A percentile compares a stretch with the other conserved stretches of the same genome.
These are phyloP conservation scores for Rickenella mellea DNA, from an alignment of 768 basidiomycete genomes.

Conservation along the genomic window DNA sequence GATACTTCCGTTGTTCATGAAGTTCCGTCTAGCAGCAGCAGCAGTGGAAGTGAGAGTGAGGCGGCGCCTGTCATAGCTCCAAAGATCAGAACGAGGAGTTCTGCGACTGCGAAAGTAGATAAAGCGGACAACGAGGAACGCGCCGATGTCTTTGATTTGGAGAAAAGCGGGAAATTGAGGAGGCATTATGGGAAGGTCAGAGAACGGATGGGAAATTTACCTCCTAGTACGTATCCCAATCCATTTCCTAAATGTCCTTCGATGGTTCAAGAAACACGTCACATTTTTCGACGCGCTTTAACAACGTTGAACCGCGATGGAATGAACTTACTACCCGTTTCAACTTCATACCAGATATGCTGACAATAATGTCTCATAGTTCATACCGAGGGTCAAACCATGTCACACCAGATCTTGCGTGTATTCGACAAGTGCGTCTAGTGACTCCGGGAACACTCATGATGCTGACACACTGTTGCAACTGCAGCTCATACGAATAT, in stretches of 20 bases:
- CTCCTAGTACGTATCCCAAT: slow-evolving; percentile 7
- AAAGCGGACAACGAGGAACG: too few relatives aligned
- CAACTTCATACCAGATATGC: not conserved
- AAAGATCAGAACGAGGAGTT: too few relatives aligned
- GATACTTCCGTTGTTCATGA: too few relatives aligned
- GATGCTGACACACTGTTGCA: slow-evolving; percentile 3
- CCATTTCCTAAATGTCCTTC: not conserved
- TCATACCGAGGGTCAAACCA: slow-evolving; percentile 51
- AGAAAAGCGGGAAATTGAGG: slow-evolving; percentile 3
- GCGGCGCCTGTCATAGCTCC: too few relatives aligned
- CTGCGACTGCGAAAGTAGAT: too few relatives aligned
- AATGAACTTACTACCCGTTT: slow-evolving; percentile 3
- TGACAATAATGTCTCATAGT: slow-evolving; percentile 29
- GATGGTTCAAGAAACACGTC: too few relatives aligned
- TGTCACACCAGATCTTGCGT: slow-evolving; percentile 62
- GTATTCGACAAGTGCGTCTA: slow-evolving; percentile 64
- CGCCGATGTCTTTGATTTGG: too few relatives aligned
- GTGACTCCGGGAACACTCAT: not conserved
- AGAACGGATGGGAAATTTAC: slow-evolving; percentile 12
- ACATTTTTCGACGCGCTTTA: too few relatives aligned
- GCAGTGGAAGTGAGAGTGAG: too few relatives aligned
- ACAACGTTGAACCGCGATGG: too few relatives aligned
- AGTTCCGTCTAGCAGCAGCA: too few relatives aligned
- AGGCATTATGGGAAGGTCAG: slow-evolving; percentile 8
- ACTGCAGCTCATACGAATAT: slow-evolving; percentile 61